Evolutionary conservation across 768 basidiomycete genomes (phyloP), one percentile per base, ranked within the genome.

Genomic region (Daedaleopsis nitida): DNA sequence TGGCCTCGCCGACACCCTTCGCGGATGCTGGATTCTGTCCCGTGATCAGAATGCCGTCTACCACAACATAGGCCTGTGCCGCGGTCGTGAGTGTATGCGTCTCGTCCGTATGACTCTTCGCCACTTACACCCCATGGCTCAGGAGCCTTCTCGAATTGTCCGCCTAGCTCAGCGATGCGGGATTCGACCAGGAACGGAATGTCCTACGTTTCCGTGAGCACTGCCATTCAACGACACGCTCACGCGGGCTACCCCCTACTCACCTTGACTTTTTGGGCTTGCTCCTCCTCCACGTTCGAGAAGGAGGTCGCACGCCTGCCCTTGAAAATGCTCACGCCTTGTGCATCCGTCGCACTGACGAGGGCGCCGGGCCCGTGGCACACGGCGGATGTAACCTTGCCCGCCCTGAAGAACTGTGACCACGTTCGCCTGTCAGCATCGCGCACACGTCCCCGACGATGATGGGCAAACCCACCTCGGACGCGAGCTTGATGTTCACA

Each of bases 361-460:
- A 92, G 78, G 2, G 87, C 88, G 81, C 83, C 88, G 54, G 91
- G 84, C 16, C 91, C 92, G 74, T 93, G 92, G 77, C 92, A 93
- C 24, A 94, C 90, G 3, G 89, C 89, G 4, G 85, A 67, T 8
- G 85, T 82, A 62, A 88, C 73, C 75, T 91, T 92, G 48, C 84
- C 86, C 11, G 80, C 71, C 55, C 81, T 80, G 76, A 83, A 92
- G 74, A 92, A 88, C 87, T 90, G 58, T 35, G 38, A 24, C 21
- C 23, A 42, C 4, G 4, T 10, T 21, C n/a, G 37, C 24, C 16
- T 43, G 17, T 12, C 27, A 24, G 12, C 51, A 52, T 49, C 35
- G 1, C 2, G 2, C 16, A 9, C 13, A 8, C 17, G 0, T 17
- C 35, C 1, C 21, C 16, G 14, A n/a, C 23, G 5, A 5, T 9